A percentile compares a stretch with the other conserved stretches of the same genome.
These are phyloP conservation scores for Penicillium hesseltinei DNA, from an alignment of 2,329 filamentous ascomycete genomes.

Conservation along the genomic window DNA sequence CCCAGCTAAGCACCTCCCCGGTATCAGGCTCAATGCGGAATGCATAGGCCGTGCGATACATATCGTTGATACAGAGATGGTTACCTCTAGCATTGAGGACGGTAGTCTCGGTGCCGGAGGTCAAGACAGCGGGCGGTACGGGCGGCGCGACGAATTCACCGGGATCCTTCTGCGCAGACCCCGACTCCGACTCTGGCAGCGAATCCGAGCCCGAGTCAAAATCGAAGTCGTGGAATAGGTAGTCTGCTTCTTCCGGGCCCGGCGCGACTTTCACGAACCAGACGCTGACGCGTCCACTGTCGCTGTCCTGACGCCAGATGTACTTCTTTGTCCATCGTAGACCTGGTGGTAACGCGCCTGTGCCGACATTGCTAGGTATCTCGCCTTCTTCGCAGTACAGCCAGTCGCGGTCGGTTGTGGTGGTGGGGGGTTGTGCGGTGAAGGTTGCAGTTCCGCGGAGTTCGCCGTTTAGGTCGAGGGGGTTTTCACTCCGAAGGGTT, in stretches of 20 bases:
- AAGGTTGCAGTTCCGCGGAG: conserved; percentile 44
- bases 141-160: conserved; percentile 26
- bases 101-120: conserved; percentile 17
- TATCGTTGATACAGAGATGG: conserved; percentile 48
- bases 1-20: conserved; percentile 41
- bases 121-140: conserved; percentile 19
- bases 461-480: conserved; percentile 42
- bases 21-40: conserved; percentile 37
- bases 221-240: conserved; percentile 46
- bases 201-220: conserved; percentile 19
- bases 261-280: conserved; percentile 45
- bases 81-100: conserved; percentile 41
- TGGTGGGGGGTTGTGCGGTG: conserved; percentile 21
- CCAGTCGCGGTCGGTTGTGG: conserved; percentile 30
- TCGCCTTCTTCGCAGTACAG: conserved; percentile 46
- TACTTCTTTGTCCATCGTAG: conserved; percentile 45
- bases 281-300: conserved; percentile 37
- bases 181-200: neutral
- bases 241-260: conserved; percentile 37
- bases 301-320: conserved; percentile 40
- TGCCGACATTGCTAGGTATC: conserved; percentile 30
- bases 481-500: conserved; percentile 42
- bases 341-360: conserved; percentile 22
- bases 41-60: conserved; percentile 46
- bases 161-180: conserved; percentile 3